These are phyloP conservation scores for Clonostachys solani DNA, from an alignment of 2,329 filamentous ascomycete species.

Conservation along the genomic window DNA sequence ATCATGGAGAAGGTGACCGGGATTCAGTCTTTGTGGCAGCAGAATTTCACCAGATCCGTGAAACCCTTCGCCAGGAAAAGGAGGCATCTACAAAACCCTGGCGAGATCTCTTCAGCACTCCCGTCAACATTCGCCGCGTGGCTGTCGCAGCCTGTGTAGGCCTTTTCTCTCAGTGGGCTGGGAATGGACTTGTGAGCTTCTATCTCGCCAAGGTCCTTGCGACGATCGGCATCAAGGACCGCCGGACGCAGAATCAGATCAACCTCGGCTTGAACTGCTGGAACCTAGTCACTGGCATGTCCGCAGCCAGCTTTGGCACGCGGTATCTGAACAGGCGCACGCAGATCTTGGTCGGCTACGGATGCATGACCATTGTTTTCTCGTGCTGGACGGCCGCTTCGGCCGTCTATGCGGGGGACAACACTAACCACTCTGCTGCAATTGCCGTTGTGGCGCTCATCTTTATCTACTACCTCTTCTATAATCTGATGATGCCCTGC, in stretches of 20 bases:
- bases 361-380: slow-evolving; percentile 40
- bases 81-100: slow-evolving; percentile 11
- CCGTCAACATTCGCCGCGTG: slow-evolving; percentile 14
- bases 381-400: slow-evolving; percentile 45
- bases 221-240: slow-evolving; percentile 32
- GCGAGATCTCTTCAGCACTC: slow-evolving; percentile 8
- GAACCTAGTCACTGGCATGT: slow-evolving; percentile 34
- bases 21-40: slow-evolving; percentile 45
- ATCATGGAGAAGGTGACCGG: slow-evolving; percentile 45
- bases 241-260: slow-evolving; percentile 32
- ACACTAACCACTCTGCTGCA: slow-evolving; percentile 19
- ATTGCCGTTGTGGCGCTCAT: slow-evolving; percentile 51
- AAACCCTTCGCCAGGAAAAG: slow-evolving; percentile 25
- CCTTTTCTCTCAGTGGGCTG: slow-evolving; percentile 25
- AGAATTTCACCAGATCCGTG: slow-evolving; percentile 42
- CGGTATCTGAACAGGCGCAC: too few species aligned
- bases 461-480: slow-evolving; percentile 58
- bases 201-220: slow-evolving; percentile 30
- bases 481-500: slow-evolving; percentile 63
- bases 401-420: slow-evolving; percentile 17
- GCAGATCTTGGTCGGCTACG: too few species aligned
- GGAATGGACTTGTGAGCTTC: slow-evolving; percentile 18
- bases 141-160: slow-evolving; percentile 50
- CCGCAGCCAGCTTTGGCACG: too few species aligned
- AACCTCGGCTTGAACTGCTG: slow-evolving; percentile 35